Evolutionary conservation across 257 asterid genomes (phyloP).

Genomic region (Nicotiana undulata): DNA sequence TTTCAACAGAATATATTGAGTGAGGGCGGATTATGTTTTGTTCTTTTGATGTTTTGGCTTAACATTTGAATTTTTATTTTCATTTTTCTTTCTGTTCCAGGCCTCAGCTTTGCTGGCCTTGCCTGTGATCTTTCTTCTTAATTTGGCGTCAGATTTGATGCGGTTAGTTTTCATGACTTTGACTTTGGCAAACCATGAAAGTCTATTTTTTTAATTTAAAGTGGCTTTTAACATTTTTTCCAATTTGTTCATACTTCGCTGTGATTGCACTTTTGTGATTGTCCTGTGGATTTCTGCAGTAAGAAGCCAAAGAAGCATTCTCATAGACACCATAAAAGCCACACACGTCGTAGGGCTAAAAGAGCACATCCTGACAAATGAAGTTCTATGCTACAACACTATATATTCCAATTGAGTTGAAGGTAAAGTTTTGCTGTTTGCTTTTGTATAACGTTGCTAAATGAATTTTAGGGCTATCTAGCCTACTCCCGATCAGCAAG

Average conservation of each 20-base stretch:
- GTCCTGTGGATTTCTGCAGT: constrained; percentile 12
- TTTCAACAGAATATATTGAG: background rate
- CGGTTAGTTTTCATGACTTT: constrained; percentile 17
- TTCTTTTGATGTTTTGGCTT: background rate
- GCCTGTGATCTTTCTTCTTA: constrained; percentile 23
- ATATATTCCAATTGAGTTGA: background rate
- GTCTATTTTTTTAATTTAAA: background rate
- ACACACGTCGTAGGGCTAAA: constrained; percentile 27
- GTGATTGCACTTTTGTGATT: background rate
- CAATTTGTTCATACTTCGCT: background rate
- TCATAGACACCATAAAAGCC: constrained; percentile 21
- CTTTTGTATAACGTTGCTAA: background rate
- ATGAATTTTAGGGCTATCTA: background rate
- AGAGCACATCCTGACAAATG: constrained; percentile 22
- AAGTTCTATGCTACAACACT: background rate
- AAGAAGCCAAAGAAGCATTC: constrained; percentile 29
- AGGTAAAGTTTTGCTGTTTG: constrained; percentile 9
- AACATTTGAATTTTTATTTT: background rate
- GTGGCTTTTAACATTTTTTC: background rate
- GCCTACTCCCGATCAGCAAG: background rate
- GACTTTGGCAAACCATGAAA: background rate
- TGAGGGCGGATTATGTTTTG: background rate
- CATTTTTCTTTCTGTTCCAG: constrained; percentile 11
- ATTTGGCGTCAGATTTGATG: constrained; percentile 12
- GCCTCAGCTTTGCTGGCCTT: constrained; percentile 28